Evolutionary conservation across 1,284 basidiomycete genomes (phyloP), one percentile per base, ranked within the genome.

Genomic region (Apiotrichum akiyoshidainum): DNA sequence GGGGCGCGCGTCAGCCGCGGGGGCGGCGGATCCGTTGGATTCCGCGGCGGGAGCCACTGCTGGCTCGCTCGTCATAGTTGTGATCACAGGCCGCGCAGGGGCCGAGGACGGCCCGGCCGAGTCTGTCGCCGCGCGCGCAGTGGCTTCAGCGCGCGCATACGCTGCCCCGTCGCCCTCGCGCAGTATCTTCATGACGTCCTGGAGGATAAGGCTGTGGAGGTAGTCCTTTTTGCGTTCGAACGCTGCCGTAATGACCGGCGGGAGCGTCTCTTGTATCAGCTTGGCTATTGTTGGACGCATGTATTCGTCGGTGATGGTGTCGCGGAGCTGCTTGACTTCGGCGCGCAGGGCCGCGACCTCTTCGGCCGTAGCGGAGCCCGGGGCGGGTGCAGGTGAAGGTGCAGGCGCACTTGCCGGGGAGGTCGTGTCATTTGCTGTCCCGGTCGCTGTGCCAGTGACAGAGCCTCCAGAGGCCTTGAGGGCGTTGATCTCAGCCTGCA

Each of bases 301-400:
- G 34, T 48, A 33, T 5, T 21, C 17, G 9, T 48, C 46, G 7
- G 16, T 48, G 33, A 48, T 17, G 33, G 35, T 7, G 10, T 37
- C 10, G n/a, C 33, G 33, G 33, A 56, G 34, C 14, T 17, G 12
- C 21, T 33, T 21, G 19, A 56, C 39, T 33, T 56, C 48, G 17
- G 22, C 22, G 21, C 54, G 48, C 33, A 56, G 48, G 9, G n/a
- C 5, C 5, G 40, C 33, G 19, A 56, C 19, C 34, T 56, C 47
- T 7, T 21, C n/a, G n/a, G n/a, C n/a, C n/a, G n/a, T n/a, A n/a
- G n/a, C n/a, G n/a, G n/a, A n/a, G n/a, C n/a, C 14, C 21, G 8
- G 21, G 19, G 49, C 40, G 40, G 46, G 31, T 10, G 46, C 21
- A 6, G 26, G 31, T 34, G 17, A 5, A 12, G 22, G 31, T 14